phyloP scores from a whole-genome alignment of 257 asterid genomes.

The Lycium barbarum region DNA sequence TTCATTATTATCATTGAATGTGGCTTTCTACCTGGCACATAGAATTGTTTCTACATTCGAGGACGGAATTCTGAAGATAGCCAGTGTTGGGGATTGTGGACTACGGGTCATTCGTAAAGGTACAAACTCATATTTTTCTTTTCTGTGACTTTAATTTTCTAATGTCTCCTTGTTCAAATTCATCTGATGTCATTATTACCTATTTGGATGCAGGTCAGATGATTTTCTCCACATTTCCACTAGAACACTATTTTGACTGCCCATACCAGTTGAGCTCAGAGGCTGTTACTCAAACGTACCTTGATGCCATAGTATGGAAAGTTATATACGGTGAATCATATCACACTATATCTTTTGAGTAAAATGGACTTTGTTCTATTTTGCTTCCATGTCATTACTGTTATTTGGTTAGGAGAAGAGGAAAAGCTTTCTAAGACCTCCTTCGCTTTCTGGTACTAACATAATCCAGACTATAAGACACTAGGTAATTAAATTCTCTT shows the following conservation, averaged over 20 bases:
- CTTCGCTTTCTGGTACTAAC: background rate
- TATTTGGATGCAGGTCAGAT: conserved; percentile 58
- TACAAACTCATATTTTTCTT: conserved; percentile 13
- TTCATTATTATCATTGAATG: background rate
- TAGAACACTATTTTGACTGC: conserved; percentile 92
- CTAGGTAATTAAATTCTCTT: background rate
- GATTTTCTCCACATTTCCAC: conserved; percentile 75
- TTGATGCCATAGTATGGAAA: conserved; percentile 78
- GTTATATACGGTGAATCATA: conserved; percentile 18
- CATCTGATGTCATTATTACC: conserved; percentile 9
- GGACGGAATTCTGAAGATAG: conserved; percentile 75
- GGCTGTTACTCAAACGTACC: conserved; percentile 78
- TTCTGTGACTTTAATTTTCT: conserved; percentile 15
- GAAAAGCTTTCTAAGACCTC: conserved; percentile 1
- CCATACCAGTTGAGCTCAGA: conserved; percentile 94
- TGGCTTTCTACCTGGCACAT: conserved; percentile 26
- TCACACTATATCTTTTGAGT: background rate
- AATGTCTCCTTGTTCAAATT: background rate
- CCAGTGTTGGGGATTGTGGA: conserved; percentile 92
- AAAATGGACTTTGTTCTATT: conserved; percentile 9
- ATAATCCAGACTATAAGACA: background rate
- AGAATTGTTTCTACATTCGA: conserved; percentile 87
- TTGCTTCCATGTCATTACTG: background rate
- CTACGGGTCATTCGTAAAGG: conserved; percentile 76
- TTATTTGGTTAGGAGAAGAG: background rate